Percentiles rank a stretch among this genome's conserved stretches.
These are phyloP conservation scores for Blastomyces silverae DNA, from an alignment of 2,329 filamentous ascomycete genomes.

Conservation along the genomic window DNA sequence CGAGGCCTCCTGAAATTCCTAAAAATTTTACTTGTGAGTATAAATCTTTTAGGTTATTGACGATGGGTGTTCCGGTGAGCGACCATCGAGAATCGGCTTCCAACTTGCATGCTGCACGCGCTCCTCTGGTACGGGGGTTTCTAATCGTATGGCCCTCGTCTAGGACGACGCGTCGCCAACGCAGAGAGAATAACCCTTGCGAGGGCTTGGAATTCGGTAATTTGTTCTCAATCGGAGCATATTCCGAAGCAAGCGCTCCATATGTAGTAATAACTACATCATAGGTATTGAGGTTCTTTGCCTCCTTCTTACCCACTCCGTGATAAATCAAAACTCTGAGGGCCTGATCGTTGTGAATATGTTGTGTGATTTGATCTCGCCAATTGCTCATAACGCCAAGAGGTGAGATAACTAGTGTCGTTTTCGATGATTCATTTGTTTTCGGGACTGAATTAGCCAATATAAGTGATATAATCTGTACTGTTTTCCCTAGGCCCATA, in stretches of 20 bases:
- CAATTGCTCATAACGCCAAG: slow-evolving; percentile 88
- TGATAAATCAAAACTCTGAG: slow-evolving; percentile 70
- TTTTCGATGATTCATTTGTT: slow-evolving; percentile 45
- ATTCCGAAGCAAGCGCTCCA: slow-evolving; percentile 64
- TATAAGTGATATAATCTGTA: slow-evolving; percentile 77
- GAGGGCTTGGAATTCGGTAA: slow-evolving; percentile 37
- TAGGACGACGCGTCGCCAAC: slow-evolving; percentile 72
- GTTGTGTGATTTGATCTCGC: slow-evolving; percentile 68
- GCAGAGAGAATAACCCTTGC: slow-evolving; percentile 55
- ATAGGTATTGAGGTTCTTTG: slow-evolving; percentile 56
- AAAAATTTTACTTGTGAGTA: slow-evolving; percentile 75
- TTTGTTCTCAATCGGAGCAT: slow-evolving; percentile 45
- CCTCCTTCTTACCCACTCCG: slow-evolving; percentile 53
- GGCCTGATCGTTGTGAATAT: slow-evolving; percentile 57
- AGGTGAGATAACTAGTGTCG: slow-evolving; percentile 74
- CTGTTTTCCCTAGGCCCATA: slow-evolving; percentile 86
- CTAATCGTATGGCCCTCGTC: slow-evolving; percentile 80
- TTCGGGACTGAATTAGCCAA: slow-evolving; percentile 47
- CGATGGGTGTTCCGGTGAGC: slow-evolving; percentile 71
- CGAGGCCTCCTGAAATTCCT: slow-evolving; percentile 65
- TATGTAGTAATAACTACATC: slow-evolving; percentile 82
- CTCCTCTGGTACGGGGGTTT: slow-evolving; percentile 66
- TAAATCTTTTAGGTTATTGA: slow-evolving; percentile 75
- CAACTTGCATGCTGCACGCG: slow-evolving; percentile 60
- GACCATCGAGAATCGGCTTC: slow-evolving; percentile 70